phyloP scores from a whole-genome alignment of 345 rosid genomes.

The Durio zibethinus region DNA sequence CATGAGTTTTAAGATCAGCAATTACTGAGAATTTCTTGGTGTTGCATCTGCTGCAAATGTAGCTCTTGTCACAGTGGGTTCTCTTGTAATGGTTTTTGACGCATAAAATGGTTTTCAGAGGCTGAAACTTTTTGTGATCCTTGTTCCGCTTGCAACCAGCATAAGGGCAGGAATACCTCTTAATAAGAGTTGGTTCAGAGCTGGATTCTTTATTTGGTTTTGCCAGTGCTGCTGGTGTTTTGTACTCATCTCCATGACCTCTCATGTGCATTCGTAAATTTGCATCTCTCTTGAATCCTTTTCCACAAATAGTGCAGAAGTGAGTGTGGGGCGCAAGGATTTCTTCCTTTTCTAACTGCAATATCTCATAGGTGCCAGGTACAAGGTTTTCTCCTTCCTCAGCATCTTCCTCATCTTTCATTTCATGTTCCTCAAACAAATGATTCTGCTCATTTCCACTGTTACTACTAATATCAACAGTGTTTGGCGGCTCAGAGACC shows the following conservation, averaged over 20 bases:
- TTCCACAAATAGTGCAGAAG: conserved; percentile 95
- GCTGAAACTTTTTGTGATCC: conserved; percentile 96
- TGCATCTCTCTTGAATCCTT: conserved; percentile 96
- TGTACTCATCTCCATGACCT: conserved; percentile 98
- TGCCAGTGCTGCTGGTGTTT: conserved; percentile 87
- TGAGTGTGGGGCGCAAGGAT: conserved; percentile 98
- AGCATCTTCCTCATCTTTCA: conserved; percentile 84
- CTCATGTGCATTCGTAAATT: conserved; percentile 98
- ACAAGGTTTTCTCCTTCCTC: conserved; percentile 94
- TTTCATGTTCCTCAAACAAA: conserved; percentile 63
- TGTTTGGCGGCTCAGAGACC: conserved; percentile 26
- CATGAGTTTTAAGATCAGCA: conserved; percentile 96
- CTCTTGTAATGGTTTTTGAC: conserved; percentile 97
- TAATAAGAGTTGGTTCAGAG: conserved; percentile 61
- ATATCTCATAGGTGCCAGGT: conserved; percentile 88
- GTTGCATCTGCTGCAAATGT: conserved; percentile 85
- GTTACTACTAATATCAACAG: conserved; percentile 4
- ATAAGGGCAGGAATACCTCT: conserved; percentile 94
- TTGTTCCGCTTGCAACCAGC: conserved; percentile 94
- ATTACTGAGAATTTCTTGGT: conserved; percentile 89
- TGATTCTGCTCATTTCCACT: conserved; percentile 37
- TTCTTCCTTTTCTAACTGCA: conserved; percentile 94
- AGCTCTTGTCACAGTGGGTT: conserved; percentile 94
- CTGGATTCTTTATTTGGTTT: conserved; percentile 74
- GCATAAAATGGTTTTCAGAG: conserved; percentile 83